phyloP scores from a whole-genome alignment of 768 basidiomycete species.

The Boletus rubescentipes region DNA sequence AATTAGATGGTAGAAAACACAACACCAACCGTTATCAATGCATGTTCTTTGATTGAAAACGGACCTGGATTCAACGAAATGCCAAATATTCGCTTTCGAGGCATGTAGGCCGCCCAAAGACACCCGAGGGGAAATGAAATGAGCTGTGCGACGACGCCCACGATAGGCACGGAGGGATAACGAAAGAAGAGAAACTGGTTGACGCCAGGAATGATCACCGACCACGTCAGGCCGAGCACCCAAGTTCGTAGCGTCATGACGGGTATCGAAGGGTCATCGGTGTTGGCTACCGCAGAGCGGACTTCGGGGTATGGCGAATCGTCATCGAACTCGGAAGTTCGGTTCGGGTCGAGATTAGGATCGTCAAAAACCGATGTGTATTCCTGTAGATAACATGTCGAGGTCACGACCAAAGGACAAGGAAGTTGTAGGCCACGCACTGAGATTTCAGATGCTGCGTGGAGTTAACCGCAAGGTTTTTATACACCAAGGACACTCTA shows the following conservation, averaged over 20 bases:
- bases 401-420: neutral
- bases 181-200: constrained; percentile 82
- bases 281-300: constrained; percentile 66
- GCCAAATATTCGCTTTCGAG: constrained; percentile 57
- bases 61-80: constrained; percentile 70
- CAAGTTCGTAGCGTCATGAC: constrained; percentile 66
- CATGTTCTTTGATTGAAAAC: constrained; percentile 78
- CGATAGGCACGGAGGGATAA: constrained; percentile 63
- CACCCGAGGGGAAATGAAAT: constrained; percentile 69
- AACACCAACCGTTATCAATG: constrained; percentile 53
- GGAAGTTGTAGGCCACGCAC: constrained; percentile 13
- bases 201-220: constrained; percentile 61
- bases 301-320: constrained; percentile 77
- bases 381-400: neutral
- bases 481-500: neutral
- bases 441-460: constrained; percentile 16
- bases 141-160: constrained; percentile 67
- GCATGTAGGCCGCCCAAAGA: constrained; percentile 52
- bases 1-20: constrained; percentile 31
- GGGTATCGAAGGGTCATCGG: constrained; percentile 65
- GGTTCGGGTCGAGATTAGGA: constrained; percentile 26
- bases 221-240: constrained; percentile 70
- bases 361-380: constrained; percentile 19
- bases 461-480: neutral
- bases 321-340: constrained; percentile 40